Evolutionary conservation across 169 alveolate species (phyloP).

Genomic region (Babesia sp.): DNA sequence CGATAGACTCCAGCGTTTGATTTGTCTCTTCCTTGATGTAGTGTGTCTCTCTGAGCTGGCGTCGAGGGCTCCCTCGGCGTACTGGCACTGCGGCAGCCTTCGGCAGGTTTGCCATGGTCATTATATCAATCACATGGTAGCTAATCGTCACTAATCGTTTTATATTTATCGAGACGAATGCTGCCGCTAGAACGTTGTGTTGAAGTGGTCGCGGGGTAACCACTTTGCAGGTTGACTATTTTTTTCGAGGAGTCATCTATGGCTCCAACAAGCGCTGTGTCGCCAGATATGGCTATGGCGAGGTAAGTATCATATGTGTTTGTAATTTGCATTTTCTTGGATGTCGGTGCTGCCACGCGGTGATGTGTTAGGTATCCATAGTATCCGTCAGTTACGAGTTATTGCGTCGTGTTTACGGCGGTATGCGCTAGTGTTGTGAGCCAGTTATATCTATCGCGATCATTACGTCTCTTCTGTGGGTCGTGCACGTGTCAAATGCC

Average conservation of each 20-base stretch:
- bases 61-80: neutral
- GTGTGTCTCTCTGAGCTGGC: constrained; percentile 1
- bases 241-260: neutral
- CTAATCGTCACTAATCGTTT: neutral
- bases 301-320: neutral
- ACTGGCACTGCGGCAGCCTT: neutral
- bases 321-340: no score
- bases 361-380: neutral
- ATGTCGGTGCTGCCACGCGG: no score
- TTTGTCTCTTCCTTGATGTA: neutral
- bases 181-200: neutral
- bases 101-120: neutral
- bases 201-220: no score
- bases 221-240: no score
- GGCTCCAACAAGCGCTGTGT: neutral
- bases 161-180: neutral
- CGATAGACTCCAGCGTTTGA: no score
- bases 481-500: no score
- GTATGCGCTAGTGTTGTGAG: no score
- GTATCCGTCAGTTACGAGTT: no score
- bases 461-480: no score
- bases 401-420: no score
- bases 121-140: neutral
- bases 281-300: neutral
- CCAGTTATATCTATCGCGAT: no score